These are phyloP conservation scores for Cryptococcus sp. DNA, from an alignment of 1,284 basidiomycete species.

Conservation along the genomic window DNA sequence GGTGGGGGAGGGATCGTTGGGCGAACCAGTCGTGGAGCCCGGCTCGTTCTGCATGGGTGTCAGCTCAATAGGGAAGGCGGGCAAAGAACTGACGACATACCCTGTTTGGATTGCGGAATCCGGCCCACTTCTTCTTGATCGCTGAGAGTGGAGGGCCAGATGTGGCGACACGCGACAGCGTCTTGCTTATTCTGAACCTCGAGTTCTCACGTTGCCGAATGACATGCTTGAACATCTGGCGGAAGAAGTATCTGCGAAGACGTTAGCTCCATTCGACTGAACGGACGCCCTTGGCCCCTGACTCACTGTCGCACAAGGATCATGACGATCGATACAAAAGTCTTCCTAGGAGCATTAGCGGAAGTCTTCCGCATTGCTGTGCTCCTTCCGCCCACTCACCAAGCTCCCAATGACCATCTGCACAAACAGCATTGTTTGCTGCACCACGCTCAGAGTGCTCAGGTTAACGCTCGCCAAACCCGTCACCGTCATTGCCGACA, in stretches of 20 bases:
- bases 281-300: too few relatives aligned
- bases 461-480: constrained; percentile 54
- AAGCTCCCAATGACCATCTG: constrained; percentile 49
- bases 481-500: constrained; percentile 55
- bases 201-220: constrained; percentile 54
- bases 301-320: constrained; percentile 45
- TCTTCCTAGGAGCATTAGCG: constrained; percentile 8
- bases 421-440: constrained; percentile 52
- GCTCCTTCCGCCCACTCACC: constrained; percentile 28
- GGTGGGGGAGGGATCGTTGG: constrained; percentile 13
- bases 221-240: constrained; percentile 66
- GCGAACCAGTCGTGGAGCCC: constrained; percentile 5
- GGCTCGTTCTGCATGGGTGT: constrained; percentile 6
- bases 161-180: constrained; percentile 30
- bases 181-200: constrained; percentile 31
- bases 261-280: not conserved
- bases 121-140: constrained; percentile 17
- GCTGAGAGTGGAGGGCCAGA: constrained; percentile 24
- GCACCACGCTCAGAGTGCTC: constrained; percentile 50
- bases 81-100: not conserved
- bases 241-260: constrained; percentile 66
- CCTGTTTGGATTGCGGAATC: constrained; percentile 7
- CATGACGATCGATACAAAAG: constrained; percentile 49
- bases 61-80: not conserved
- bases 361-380: not conserved